Base-by-base conservation (phyloP, 805 yeast genomes). In the Candida hungchunana region DNA sequence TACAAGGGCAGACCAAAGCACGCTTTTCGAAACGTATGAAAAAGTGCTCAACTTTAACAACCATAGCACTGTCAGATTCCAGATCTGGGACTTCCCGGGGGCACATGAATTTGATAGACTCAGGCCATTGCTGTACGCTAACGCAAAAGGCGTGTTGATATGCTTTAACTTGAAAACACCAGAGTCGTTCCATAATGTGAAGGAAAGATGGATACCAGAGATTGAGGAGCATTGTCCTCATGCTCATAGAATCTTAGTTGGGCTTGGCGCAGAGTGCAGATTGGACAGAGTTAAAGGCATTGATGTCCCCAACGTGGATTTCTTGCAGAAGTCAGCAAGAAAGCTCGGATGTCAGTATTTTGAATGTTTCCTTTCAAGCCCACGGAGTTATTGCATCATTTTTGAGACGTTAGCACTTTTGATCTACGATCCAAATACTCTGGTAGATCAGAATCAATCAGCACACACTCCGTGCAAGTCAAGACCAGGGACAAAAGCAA, bases 61-160 rank as follows among this genome's bases (percentile, higher is more conserved):
- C 22, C 25, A 34, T 13, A 60, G 53, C 3, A 21, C 53, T 28
- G 53, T 63, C 38, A 59, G 57, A 22, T 43, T 54, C 29, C 46
- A 43, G 26, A 58, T 66, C n/a, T 66, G 70, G 69, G 71, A 66
- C 53, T 57, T 66, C 31, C 66, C 66, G 5, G 67, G 67, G 10
- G 54, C 54, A 37, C 59, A 60, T 17, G 51, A 44, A 31, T 60
- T 52, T 57, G 71, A 66, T 48, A 53, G 71, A 31, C 54, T 66
- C 38, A 51, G 71, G 45, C 71, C 71, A 4, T 58, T 63, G 50
- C 61, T 59, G 6, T 66, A 66, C 53, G 67, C 63, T 9, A 61
- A 59, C 53, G 62, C 67, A 19, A 54, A 58, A 31, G 62, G 57
- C 27, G 55, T 64, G 24, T 44, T 65, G 43, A 56, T 64, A 25